A percentile compares a stretch with the other conserved stretches of the same genome.
These are phyloP conservation scores for Cladorrhinum sp. DNA, from an alignment of 2,329 filamentous ascomycete species.

Conservation along the genomic window DNA sequence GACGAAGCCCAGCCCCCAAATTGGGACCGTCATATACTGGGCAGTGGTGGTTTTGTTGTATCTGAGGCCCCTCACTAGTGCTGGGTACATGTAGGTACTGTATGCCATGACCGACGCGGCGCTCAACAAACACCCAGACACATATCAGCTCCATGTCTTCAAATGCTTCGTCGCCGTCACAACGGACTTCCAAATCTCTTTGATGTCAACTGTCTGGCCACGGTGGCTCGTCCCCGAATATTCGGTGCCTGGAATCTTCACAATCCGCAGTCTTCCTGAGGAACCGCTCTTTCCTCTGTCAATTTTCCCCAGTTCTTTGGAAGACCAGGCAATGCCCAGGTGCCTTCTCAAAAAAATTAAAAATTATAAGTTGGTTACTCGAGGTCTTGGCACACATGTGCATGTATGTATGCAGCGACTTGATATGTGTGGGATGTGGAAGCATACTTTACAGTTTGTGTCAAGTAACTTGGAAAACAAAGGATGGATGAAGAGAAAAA, in stretches of 20 bases:
- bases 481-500: not conserved
- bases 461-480: too few species aligned
- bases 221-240: constrained; percentile 41
- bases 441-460: too few species aligned
- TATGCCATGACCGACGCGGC: constrained; percentile 46
- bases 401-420: too few species aligned
- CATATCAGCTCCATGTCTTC: constrained; percentile 39
- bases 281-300: constrained; percentile 53
- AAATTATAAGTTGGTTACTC: too few species aligned
- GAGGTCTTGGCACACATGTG: too few species aligned
- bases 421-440: too few species aligned
- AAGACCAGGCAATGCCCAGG: constrained; percentile 68
- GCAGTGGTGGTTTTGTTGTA: constrained; percentile 42
- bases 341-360: too few species aligned
- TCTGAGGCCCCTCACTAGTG: constrained; percentile 49
- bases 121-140: constrained; percentile 42
- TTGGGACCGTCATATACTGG: constrained; percentile 52
- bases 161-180: constrained; percentile 37
- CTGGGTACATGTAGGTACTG: constrained; percentile 56
- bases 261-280: constrained; percentile 56
- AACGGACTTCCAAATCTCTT: constrained; percentile 31
- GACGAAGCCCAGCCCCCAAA: constrained; percentile 52
- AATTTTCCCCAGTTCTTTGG: constrained; percentile 61
- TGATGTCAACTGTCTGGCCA: constrained; percentile 43
- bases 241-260: constrained; percentile 49